Evolutionary conservation across 345 rosid species (phyloP), one percentile per base, ranked within the genome.

Genomic region (Dipteronia sinensis): DNA sequence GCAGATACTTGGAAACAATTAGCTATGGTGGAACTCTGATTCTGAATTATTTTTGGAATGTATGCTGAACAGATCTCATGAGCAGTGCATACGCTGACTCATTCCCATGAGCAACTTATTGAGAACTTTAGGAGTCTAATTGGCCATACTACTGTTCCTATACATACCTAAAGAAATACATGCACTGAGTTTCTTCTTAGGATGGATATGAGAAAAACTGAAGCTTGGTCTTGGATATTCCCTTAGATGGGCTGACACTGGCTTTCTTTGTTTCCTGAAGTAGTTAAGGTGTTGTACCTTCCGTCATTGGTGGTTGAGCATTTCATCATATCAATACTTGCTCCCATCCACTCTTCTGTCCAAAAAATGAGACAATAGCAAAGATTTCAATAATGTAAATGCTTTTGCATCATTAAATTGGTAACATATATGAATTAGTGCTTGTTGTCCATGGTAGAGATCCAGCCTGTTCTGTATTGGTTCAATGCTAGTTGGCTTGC

Each of bases 401-500:
- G 22, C 12, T 23, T 3, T 72, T 40, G 67, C 53, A 72, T 22
- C 53, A 59, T 40, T 8, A 42, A 40, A 20, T 23, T 20, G 56
- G 38, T 34, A 34, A 20, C 65, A 56, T 68, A 12, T 15, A 42
- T 44, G 15, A 22, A 46, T 44, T 27, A 29, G 34, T 23, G n/a
- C n/a, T 20, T 69, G 31, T 46, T 47, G 40, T 20, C 25, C n/a
- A 22, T 69, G 23, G 3, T 44, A 69, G 46, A 44, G 34, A 46
- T 20, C 55, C 20, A 11, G 25, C 13, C 10, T 42, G 53, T 67
- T n/a, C 12, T 67, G 17, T 25, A 27, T 64, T 25, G 16, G 15
- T 55, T 71, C 47, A 55, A 71, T 27, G n/a, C 42, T 29, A 71
- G 74, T 29, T 71, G 10, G 49, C 27, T 38, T 56, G n/a, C 59